Evolutionary conservation across 495 filamentous ascomycete genomes (phyloP), one percentile per base, ranked within the genome.

Genomic region (Podospora anserina): DNA sequence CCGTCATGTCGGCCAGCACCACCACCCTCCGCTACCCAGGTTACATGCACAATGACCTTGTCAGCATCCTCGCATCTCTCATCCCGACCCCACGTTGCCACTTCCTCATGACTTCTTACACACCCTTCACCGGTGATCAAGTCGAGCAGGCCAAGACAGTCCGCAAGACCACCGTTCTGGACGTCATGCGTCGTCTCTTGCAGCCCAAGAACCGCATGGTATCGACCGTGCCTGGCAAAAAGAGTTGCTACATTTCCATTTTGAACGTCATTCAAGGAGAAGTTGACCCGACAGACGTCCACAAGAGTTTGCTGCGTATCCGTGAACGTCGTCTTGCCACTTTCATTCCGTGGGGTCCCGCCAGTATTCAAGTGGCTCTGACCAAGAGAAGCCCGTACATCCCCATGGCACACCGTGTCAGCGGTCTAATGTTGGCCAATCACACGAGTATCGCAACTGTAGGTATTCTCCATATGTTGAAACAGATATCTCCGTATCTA

Each of bases 181-280:
- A 99, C 79, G 95, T 99, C 60, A 99, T 99, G 95, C 88, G 95
- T 32, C 87, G 95, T 56, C 85, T 99, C 9, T 83, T 99, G 59
- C 95, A 99, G 78, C 95, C 95, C 55, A 99, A 99, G 84, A 98
- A 98, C 78, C 89, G 96, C 74, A 99, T 99, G 95, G 95, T 99
- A 49, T 96, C 94, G 53, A 96, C 94, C 59, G 91, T 92, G 67
- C 93, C 94, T 19, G 91, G 91, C 74, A 99, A 97, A 80, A 94
- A 92, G 81, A 96, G 92, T 79, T 98, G 96, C 82, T 99, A 99
- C 80, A 97, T 99, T 72, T 97, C 92, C 54, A 99, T 99, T 72
- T 85, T 99, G 59, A 98, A 98, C 78, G 96, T 99, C 75, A 99
- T 99, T 76, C 93, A 97, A 78, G 95, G 95, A 69, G 96, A 98